A percentile compares a stretch with the other conserved stretches of the same genome.
Evolutionary conservation across 306 rosid species (phyloP).

Genomic region (Casuarina cunninghamiana): DNA sequence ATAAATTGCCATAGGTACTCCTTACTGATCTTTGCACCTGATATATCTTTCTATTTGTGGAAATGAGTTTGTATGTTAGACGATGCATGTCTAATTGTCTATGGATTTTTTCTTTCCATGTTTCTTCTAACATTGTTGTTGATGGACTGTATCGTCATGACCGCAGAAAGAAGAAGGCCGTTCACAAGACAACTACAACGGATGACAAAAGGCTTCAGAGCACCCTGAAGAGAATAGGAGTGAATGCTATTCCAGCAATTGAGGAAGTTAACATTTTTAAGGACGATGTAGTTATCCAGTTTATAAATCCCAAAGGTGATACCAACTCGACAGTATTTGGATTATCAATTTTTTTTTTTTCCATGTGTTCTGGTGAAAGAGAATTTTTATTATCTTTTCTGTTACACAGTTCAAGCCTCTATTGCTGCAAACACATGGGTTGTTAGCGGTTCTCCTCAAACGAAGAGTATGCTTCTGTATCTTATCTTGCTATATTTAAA

Average conservation of each 20-base stretch:
- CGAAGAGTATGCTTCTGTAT: constrained; percentile 64
- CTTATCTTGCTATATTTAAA: background rate
- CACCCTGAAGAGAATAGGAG: constrained; percentile 97
- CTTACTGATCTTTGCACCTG: background rate
- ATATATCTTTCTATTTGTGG: background rate
- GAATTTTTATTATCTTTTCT: background rate
- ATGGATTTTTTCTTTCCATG: background rate
- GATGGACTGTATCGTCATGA: constrained; percentile 11
- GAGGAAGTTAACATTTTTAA: constrained; percentile 96
- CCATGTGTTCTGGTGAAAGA: background rate
- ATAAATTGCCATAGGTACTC: background rate
- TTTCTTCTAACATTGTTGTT: background rate
- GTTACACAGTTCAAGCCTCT: constrained; percentile 83
- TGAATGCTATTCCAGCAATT: constrained; percentile 90
- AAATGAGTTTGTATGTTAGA: too few species aligned
- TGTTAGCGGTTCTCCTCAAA: constrained; percentile 93
- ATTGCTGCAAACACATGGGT: constrained; percentile 99
- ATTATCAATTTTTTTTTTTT: background rate
- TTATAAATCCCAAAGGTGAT: constrained; percentile 84
- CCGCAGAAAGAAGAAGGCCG: constrained; percentile 97
- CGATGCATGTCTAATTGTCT: too few species aligned
- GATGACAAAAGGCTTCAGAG: constrained; percentile 98
- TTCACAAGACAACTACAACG: constrained; percentile 95
- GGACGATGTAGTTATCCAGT: constrained; percentile 96
- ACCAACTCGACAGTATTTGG: background rate